Evolutionary conservation across 169 alveolate species (phyloP).

Genomic region (Plasmodium gaboni): DNA sequence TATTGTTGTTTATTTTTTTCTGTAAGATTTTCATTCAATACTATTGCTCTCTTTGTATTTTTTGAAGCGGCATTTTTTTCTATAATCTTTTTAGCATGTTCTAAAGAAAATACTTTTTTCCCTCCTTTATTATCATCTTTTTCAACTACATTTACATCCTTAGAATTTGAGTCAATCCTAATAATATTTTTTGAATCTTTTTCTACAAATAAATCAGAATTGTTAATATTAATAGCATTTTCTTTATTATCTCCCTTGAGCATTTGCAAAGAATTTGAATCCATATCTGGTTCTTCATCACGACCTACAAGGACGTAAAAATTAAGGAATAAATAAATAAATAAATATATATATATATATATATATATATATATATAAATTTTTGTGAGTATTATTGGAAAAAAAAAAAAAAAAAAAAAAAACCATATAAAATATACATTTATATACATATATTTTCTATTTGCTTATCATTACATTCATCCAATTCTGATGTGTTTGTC

Average conservation of each 20-base stretch:
- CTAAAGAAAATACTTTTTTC: conserved; percentile 59
- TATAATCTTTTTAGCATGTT: conserved; percentile 57
- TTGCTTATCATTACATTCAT: not conserved
- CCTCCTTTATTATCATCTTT: conserved; percentile 1
- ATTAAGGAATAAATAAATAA: not conserved
- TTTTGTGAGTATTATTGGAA: not conserved
- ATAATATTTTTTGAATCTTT: too few species aligned
- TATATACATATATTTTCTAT: not conserved
- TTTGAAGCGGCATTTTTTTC: conserved; percentile 71
- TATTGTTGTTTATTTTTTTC: conserved; percentile 57
- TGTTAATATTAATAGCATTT: too few species aligned
- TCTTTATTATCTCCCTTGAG: too few species aligned
- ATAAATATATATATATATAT: not conserved
- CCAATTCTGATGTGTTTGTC: not conserved
- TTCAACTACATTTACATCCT: too few species aligned
- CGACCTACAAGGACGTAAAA: too few species aligned
- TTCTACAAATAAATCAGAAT: too few species aligned
- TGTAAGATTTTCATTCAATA: conserved; percentile 57
- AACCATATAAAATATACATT: not conserved
- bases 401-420: too few species aligned
- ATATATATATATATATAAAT: not conserved
- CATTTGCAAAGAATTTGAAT: too few species aligned
- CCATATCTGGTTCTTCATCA: too few species aligned
- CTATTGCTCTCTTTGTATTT: conserved; percentile 64
- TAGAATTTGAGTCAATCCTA: too few species aligned